Conservation (phyloP, 805 yeast species). For the Metschnikowia kofuensis region DNA sequence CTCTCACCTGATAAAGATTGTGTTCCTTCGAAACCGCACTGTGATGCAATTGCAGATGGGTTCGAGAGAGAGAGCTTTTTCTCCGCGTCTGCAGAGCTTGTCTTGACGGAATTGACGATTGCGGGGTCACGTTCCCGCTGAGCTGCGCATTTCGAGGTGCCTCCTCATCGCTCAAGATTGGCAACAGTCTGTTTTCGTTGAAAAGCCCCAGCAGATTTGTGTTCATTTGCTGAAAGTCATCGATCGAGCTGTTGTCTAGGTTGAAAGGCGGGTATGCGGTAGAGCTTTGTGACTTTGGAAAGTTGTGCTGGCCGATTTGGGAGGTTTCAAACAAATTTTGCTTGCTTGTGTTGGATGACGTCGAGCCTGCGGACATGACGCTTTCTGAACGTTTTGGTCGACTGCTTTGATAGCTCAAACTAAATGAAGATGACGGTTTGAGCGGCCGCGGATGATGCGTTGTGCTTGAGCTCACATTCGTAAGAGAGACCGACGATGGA, state of each 20-base stretch:
- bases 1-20: constrained; percentile 3
- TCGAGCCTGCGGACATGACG: constrained; percentile 38
- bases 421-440: constrained; percentile 5
- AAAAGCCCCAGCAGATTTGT: constrained; percentile 8
- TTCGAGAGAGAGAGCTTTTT: constrained; percentile 16
- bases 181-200: constrained; percentile 15
- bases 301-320: constrained; percentile 2
- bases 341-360: constrained; percentile 27
- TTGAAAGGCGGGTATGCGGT: constrained; percentile 20
- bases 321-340: constrained; percentile 15
- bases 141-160: not conserved
- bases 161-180: constrained; percentile 18
- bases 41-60: constrained; percentile 15
- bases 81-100: constrained; percentile 17
- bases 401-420: constrained; percentile 22
- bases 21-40: constrained; percentile 5
- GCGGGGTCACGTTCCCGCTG: constrained; percentile 11
- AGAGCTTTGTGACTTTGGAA: constrained; percentile 15
- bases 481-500: constrained; percentile 6
- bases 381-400: constrained; percentile 40
- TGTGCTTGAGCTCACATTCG: constrained; percentile 1
- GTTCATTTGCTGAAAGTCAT: constrained; percentile 13
- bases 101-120: constrained; percentile 15
- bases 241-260: constrained; percentile 15
- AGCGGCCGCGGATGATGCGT: constrained; percentile 14